A percentile compares a stretch with the other conserved stretches of the same genome.
These are phyloP conservation scores for Hyaloscypha finlandica DNA, from an alignment of 495 filamentous ascomycete species.

Conservation along the genomic window DNA sequence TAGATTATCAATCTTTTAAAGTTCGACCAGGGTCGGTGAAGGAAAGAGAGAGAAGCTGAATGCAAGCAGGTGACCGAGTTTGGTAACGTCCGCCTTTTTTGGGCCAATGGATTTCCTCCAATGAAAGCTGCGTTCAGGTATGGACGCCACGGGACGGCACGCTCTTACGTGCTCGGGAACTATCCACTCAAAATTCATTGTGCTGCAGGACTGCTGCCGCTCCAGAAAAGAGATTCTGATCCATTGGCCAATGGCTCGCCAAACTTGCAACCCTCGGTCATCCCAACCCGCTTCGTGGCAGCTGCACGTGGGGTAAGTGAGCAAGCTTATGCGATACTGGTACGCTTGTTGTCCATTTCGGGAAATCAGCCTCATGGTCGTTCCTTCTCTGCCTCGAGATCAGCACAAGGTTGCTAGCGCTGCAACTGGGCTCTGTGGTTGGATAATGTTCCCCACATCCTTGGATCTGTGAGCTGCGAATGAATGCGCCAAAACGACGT, in stretches of 20 bases:
- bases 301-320: background rate
- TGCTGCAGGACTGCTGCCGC: background rate
- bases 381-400: background rate
- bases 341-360: background rate
- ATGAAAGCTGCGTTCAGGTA: background rate
- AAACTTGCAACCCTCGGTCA: background rate
- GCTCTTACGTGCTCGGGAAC: background rate
- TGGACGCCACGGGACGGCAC: background rate
- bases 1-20: background rate
- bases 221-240: background rate
- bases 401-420: background rate
- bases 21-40: background rate
- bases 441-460: too few species aligned
- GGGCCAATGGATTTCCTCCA: background rate
- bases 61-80: background rate
- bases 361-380: background rate
- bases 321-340: background rate
- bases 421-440: background rate
- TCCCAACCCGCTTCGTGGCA: background rate
- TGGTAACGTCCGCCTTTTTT: background rate
- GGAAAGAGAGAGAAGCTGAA: background rate
- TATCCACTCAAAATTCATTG: background rate
- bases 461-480: too few species aligned
- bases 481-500: too few species aligned
- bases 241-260: background rate